Evolutionary conservation across 1,284 basidiomycete species (phyloP).

Genomic region (Porodaedalea pini): DNA sequence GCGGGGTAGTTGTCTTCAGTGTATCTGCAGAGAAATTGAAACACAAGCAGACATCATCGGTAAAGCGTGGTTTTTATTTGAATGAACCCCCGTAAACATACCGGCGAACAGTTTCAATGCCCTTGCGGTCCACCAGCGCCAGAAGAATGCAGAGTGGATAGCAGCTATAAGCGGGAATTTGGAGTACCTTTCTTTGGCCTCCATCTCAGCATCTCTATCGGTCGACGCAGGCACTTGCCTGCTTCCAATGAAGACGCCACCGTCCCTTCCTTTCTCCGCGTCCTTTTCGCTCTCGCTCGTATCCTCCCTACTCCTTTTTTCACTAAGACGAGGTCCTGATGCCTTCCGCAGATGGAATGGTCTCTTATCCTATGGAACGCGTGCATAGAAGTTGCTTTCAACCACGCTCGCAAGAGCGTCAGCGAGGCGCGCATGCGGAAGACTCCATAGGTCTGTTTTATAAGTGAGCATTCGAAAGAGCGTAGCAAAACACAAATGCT

Average conservation of each 20-base stretch:
- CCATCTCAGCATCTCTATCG: background rate
- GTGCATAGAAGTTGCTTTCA: slow-evolving; percentile 45
- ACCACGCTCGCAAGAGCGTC: slow-evolving; percentile 38
- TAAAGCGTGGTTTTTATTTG: no score
- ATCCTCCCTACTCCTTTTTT: background rate
- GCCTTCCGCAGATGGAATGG: slow-evolving; percentile 29
- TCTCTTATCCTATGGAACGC: slow-evolving; percentile 46
- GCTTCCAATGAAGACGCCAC: background rate
- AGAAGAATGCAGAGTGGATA: slow-evolving; percentile 52
- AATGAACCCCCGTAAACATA: slow-evolving; percentile 28
- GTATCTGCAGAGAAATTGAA: slow-evolving; percentile 40
- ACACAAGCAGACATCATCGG: background rate
- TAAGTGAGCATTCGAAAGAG: background rate
- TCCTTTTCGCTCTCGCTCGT: slow-evolving; percentile 1
- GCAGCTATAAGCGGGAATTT: slow-evolving; percentile 59
- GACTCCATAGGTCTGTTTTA: slow-evolving; percentile 48
- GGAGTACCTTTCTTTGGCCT: slow-evolving; percentile 30
- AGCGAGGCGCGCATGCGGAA: slow-evolving; percentile 41
- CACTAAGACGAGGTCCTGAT: background rate
- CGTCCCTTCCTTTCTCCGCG: background rate
- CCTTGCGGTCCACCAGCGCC: slow-evolving; percentile 52
- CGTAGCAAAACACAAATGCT: background rate
- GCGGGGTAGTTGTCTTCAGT: slow-evolving; percentile 56
- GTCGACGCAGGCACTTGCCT: background rate
- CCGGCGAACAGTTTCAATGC: slow-evolving; percentile 53